A percentile compares a stretch with the other conserved stretches of the same genome.
These are phyloP conservation scores for Trichomonascaceae sp. DNA, from an alignment of 1,139 yeast genomes.

Conservation along the genomic window DNA sequence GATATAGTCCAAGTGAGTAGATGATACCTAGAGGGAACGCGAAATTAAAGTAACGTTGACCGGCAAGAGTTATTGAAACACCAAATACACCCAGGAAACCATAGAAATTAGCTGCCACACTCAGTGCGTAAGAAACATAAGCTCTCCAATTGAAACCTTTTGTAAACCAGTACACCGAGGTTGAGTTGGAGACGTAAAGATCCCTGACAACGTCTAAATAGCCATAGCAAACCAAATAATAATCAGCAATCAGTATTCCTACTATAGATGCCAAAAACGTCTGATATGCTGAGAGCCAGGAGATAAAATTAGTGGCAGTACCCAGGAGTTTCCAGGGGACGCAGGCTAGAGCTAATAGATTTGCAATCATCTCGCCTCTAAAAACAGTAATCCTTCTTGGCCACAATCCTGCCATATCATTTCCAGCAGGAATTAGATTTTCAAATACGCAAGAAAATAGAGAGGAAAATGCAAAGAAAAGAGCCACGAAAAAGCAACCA, in stretches of 20 bases:
- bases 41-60: constrained; percentile 15
- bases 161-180: constrained; percentile 37
- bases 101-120: constrained; percentile 51
- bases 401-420: constrained; percentile 44
- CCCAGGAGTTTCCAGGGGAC: constrained; percentile 49
- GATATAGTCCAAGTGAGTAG: constrained; percentile 13
- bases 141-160: constrained; percentile 42
- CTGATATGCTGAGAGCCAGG: constrained; percentile 44
- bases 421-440: constrained; percentile 48
- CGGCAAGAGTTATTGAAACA: constrained; percentile 12
- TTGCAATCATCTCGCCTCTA: constrained; percentile 45
- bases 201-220: constrained; percentile 40
- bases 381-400: constrained; percentile 46
- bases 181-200: constrained; percentile 32
- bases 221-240: constrained; percentile 35
- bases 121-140: constrained; percentile 36
- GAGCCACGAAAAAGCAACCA: constrained; percentile 42
- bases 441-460: constrained; percentile 44
- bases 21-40: constrained; percentile 19
- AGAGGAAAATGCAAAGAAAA: constrained; percentile 42
- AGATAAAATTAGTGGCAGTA: constrained; percentile 49
- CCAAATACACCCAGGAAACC: constrained; percentile 62
- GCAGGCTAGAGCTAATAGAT: constrained; percentile 35
- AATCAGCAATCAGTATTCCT: constrained; percentile 40
- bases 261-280: constrained; percentile 43